Evolutionary conservation across 2,329 filamentous ascomycete species (phyloP), one percentile per base, ranked within the genome.

Genomic region (Chrysosporium keratinophilum): DNA sequence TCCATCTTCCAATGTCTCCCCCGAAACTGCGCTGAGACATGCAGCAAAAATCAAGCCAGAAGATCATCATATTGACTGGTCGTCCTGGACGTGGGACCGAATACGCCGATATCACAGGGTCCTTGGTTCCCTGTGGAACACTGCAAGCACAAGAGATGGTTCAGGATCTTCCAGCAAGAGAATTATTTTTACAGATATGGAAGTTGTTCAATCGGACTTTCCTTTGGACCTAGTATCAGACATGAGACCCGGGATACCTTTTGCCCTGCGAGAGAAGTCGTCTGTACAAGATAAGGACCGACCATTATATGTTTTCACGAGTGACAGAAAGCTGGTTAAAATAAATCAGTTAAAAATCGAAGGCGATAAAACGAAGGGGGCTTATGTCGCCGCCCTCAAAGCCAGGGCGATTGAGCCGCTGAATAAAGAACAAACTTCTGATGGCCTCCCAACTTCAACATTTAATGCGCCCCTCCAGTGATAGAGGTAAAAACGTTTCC

Each of bases 21-120:
- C 64, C 31, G 65, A 63, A 63, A 31, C 62, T 14, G 15, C 11
- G 6, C 57, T 72, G 15, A 67, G 63, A 5, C 78, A 84, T 62
- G 91, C 91, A 1, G 79, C 81, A 1, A 95, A 95, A 65, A 80
- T 95, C 56, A 79, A 70, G 1, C 78, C 83, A 53, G 69, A 75
- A 5, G 81, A 91, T 61, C 71, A 74, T 1, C 77, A 81, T 55
- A 69, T 95, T 6, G 70, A 82, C 57, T 88, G 84, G 77, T 44
- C 59, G 0, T 67, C 62, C 2, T 81, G 80, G 75, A 71, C 71
- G 0, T 70, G 75, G n/a, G 68, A 73, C 2, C 75, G 80, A 1
- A 76, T 90, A 14, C 64, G 71, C 5, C 73, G 77, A 4, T 75
- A 79, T 4, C 71, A 79, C 49, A 75, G 77, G 7, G 82, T 84